phyloP scores from a whole-genome alignment of 1,284 basidiomycete species.

The Leccinum griseonigrum region DNA sequence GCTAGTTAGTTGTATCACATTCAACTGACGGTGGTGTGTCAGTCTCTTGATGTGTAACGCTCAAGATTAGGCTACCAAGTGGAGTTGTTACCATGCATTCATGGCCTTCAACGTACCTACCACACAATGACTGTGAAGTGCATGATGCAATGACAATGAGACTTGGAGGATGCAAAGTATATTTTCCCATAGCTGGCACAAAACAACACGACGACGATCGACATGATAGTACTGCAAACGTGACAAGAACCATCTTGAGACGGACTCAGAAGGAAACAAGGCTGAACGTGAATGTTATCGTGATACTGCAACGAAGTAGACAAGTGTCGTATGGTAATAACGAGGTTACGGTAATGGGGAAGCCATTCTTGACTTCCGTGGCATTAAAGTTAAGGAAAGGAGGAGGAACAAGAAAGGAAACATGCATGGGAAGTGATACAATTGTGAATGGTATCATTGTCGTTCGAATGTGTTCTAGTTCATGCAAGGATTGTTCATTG shows the following conservation, averaged over 20 bases:
- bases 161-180: conserved; percentile 6
- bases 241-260: conserved; percentile 12
- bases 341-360: conserved; percentile 7
- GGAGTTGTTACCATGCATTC: no score
- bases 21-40: no score
- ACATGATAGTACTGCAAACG: conserved; percentile 21
- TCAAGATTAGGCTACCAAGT: no score
- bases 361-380: neutral
- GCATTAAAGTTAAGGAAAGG: conserved; percentile 7
- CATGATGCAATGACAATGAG: neutral
- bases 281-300: neutral
- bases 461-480: conserved; percentile 30
- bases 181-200: conserved; percentile 25
- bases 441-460: conserved; percentile 23
- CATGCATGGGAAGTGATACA: conserved; percentile 28
- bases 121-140: no score
- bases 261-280: neutral
- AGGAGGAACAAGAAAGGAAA: conserved; percentile 3
- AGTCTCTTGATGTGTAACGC: no score
- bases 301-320: conserved; percentile 12
- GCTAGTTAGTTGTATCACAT: no score
- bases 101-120: no score
- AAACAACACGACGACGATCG: conserved; percentile 24
- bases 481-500: conserved; percentile 21
- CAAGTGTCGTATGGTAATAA: conserved; percentile 14